These are phyloP conservation scores for Penicillium sp. DNA, from an alignment of 2,329 filamentous ascomycete species.

Conservation along the genomic window DNA sequence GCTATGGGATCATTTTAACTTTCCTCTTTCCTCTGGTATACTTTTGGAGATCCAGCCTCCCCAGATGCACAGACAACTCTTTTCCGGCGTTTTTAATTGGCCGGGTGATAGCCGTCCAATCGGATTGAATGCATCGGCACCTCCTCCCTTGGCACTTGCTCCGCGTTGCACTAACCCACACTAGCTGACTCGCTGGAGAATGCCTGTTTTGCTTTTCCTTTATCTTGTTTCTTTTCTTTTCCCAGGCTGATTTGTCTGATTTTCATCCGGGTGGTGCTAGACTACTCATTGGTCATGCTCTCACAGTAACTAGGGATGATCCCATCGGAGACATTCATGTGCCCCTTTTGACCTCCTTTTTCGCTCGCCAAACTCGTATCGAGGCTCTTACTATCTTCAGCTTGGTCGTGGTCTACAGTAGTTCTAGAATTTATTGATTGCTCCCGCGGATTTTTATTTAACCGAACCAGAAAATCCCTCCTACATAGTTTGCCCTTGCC, in stretches of 20 bases:
- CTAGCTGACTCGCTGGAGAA: neutral
- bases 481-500: neutral
- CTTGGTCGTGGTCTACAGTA: neutral
- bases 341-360: neutral
- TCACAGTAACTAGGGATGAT: neutral
- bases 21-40: neutral
- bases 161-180: neutral
- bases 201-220: neutral
- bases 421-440: no score
- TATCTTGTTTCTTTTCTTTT: neutral
- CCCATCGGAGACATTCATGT: neutral
- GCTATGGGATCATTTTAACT: no score
- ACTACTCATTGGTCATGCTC: neutral
- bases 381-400: neutral
- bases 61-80: neutral
- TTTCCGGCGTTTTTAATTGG: slow-evolving; percentile 1
- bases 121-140: neutral
- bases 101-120: slow-evolving; percentile 7
- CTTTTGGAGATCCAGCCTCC: neutral
- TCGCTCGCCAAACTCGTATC: neutral
- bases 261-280: neutral
- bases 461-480: neutral
- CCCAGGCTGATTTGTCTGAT: neutral
- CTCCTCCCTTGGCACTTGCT: neutral
- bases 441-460: neutral